A percentile compares a stretch with the other conserved stretches of the same genome.
phyloP scores from a whole-genome alignment of 2,329 filamentous ascomycete genomes.

The Phialemonium atrogriseum region DNA sequence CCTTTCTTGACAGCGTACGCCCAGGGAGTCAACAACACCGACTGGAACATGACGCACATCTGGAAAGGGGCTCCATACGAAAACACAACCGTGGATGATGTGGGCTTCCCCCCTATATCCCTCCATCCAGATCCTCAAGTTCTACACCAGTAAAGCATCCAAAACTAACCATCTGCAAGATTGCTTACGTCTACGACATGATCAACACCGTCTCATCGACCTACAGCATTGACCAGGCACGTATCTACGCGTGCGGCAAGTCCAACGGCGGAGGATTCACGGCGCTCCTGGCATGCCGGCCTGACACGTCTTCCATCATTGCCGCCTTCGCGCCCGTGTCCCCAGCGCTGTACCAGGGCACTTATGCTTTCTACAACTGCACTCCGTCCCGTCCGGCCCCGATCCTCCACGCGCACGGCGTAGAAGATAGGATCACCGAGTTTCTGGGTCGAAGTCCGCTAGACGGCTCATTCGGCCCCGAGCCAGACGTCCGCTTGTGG shows the following conservation, averaged over 20 bases:
- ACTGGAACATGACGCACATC: conserved; percentile 14
- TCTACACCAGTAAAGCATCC: too few relatives aligned
- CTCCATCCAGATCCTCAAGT: neutral
- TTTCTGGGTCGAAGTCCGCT: conserved; percentile 9
- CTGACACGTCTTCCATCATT: conserved; percentile 9
- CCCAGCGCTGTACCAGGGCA: conserved; percentile 12
- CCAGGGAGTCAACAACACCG: conserved; percentile 16
- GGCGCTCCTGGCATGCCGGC: conserved; percentile 11
- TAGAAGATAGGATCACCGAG: conserved; percentile 10
- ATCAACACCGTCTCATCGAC: conserved; percentile 11
- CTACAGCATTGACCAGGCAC: conserved; percentile 12
- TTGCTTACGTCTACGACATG: conserved; percentile 16
- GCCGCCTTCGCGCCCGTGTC: conserved; percentile 12
- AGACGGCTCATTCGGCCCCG: conserved; percentile 8
- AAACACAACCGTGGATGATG: conserved; percentile 16
- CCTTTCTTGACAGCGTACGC: conserved; percentile 16
- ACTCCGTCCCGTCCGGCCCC: conserved; percentile 8
- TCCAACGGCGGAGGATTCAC: conserved; percentile 14
- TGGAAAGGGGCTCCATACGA: conserved; percentile 18
- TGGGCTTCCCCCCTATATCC: neutral
- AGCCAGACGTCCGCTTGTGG: conserved; percentile 12
- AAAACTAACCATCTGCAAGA: conserved; percentile 6
- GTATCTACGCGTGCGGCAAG: conserved; percentile 13
- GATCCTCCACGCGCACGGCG: conserved; percentile 11
- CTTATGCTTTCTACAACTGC: conserved; percentile 10